phyloP scores from a whole-genome alignment of 176 grass and related monocot genomes.

The Aegilops speltoides region DNA sequence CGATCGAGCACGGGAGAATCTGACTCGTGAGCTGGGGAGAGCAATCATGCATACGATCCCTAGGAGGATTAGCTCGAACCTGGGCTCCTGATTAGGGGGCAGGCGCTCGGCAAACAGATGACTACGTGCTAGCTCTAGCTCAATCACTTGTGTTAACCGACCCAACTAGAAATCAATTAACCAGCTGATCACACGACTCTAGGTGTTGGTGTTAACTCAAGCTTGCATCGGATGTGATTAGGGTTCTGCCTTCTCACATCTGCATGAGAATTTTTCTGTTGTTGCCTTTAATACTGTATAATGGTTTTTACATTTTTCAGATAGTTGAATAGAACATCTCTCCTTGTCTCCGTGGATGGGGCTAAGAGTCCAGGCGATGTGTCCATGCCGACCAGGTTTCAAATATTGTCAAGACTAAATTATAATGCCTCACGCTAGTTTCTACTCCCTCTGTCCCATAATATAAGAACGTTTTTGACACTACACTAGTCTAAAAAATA shows the following conservation, averaged over 20 bases:
- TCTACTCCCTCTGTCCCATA: no score
- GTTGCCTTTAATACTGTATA: not conserved
- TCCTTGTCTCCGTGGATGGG: no score
- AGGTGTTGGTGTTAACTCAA: conserved; percentile 24
- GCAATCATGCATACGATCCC: not conserved
- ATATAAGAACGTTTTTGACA: no score
- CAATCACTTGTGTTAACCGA: not conserved
- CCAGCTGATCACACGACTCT: not conserved
- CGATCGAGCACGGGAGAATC: not conserved
- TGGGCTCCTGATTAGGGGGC: conserved; percentile 27
- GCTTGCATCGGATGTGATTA: not conserved
- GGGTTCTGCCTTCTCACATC: not conserved
- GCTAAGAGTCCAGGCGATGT: no score
- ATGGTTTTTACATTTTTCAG: not conserved
- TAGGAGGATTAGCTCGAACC: not conserved
- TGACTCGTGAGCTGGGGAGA: conserved; percentile 14
- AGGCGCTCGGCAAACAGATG: conserved; percentile 1
- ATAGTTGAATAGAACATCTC: not conserved
- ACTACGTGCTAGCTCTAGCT: not conserved
- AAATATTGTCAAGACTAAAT: not conserved
- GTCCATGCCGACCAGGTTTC: no score
- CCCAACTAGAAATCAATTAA: not conserved
- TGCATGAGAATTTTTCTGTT: not conserved
- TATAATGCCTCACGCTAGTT: not conserved
- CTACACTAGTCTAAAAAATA: no score